These are phyloP conservation scores for Taphrina sp. DNA, from an alignment of 1,139 yeast genomes.

Conservation along the genomic window DNA sequence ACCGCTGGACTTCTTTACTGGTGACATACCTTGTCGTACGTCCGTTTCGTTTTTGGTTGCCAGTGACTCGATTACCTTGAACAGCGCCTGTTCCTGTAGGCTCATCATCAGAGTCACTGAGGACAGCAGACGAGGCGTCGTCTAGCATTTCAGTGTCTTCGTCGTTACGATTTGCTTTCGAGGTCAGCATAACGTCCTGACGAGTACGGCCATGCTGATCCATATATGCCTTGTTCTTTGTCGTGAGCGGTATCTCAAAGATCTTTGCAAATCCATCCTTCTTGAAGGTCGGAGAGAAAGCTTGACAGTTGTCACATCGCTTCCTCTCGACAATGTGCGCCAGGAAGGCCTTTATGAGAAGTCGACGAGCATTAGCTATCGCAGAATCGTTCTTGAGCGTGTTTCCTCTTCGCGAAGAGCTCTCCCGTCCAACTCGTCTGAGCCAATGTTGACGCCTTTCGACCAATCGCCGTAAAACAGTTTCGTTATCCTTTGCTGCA, in stretches of 20 bases:
- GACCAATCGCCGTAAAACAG: constrained; percentile 45
- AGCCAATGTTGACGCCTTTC: constrained; percentile 68
- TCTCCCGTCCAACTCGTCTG: constrained; percentile 44
- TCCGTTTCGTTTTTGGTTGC: constrained; percentile 44
- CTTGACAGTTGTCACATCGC: constrained; percentile 92
- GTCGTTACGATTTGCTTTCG: constrained; percentile 34
- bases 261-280: constrained; percentile 93
- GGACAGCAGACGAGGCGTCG: constrained; percentile 15
- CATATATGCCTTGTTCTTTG: constrained; percentile 58
- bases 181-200: constrained; percentile 31
- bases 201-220: constrained; percentile 35
- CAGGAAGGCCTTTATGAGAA: constrained; percentile 71
- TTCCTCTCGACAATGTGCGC: constrained; percentile 69
- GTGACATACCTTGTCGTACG: constrained; percentile 19
- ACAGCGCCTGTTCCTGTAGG: constrained; percentile 42
- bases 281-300: constrained; percentile 85
- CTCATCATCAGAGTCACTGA: constrained; percentile 40
- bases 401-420: constrained; percentile 66
- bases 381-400: constrained; percentile 32
- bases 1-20: constrained; percentile 26
- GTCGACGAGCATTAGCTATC: constrained; percentile 78
- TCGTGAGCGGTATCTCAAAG: constrained; percentile 80
- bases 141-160: constrained; percentile 39
- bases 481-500: constrained; percentile 41
- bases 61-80: constrained; percentile 60